Evolutionary conservation across 2,329 filamentous ascomycete species (phyloP).

Genomic region (Fusarium sp.): DNA sequence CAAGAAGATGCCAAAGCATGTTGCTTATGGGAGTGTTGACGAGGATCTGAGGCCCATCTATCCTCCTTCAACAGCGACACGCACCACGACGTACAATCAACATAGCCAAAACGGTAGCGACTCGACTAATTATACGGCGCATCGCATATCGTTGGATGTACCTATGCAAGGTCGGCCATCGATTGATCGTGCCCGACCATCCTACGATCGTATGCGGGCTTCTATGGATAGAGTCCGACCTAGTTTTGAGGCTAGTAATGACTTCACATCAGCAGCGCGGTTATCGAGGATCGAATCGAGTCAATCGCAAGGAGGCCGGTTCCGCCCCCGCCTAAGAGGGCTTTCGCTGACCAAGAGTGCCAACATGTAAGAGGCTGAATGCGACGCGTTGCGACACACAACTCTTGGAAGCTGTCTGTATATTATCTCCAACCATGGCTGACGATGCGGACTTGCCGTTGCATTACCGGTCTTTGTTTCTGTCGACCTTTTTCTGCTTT

Average conservation of each 20-base stretch:
- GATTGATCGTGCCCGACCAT: conserved; percentile 80
- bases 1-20: conserved; percentile 68
- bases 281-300: conserved; percentile 86
- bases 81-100: conserved; percentile 79
- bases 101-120: conserved; percentile 94
- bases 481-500: conserved; percentile 51
- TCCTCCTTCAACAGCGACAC: conserved; percentile 88
- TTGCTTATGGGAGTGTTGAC: conserved; percentile 76
- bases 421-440: conserved; percentile 48
- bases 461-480: conserved; percentile 45
- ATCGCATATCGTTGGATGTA: conserved; percentile 73
- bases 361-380: conserved; percentile 51
- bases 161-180: conserved; percentile 64
- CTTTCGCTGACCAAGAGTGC: conserved; percentile 61
- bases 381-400: conserved; percentile 21
- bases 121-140: conserved; percentile 88
- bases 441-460: conserved; percentile 23
- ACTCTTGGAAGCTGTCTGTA: conserved; percentile 48
- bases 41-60: conserved; percentile 95
- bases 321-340: conserved; percentile 59
- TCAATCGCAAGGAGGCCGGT: conserved; percentile 61
- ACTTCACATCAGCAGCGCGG: conserved; percentile 92
- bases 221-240: conserved; percentile 89
- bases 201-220: conserved; percentile 87
- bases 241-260: conserved; percentile 88